These are phyloP conservation scores for Corchorus capsularis DNA, from an alignment of 345 rosid genomes.

Conservation along the genomic window DNA sequence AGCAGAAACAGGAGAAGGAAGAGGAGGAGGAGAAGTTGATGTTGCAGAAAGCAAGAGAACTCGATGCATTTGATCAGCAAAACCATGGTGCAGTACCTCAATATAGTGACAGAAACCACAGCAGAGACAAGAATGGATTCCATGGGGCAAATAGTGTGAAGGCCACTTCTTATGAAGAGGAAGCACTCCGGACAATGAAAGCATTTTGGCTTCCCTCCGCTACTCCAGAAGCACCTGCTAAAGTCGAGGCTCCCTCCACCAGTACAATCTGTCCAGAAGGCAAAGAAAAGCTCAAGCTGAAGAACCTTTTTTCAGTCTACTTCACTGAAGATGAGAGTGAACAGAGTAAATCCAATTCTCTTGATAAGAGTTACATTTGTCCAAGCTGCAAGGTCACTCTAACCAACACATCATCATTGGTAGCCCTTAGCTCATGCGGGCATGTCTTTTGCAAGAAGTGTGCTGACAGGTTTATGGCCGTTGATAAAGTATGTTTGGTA, in stretches of 20 bases:
- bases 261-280: constrained; percentile 87
- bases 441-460: constrained; percentile 98
- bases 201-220: constrained; percentile 99
- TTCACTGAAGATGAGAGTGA: constrained; percentile 75
- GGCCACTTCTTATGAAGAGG: constrained; percentile 84
- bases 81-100: constrained; percentile 93
- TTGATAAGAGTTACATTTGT: constrained; percentile 71
- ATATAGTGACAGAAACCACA: constrained; percentile 65
- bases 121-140: constrained; percentile 77
- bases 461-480: constrained; percentile 70
- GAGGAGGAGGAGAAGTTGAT: constrained; percentile 76
- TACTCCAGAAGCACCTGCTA: constrained; percentile 84
- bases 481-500: constrained; percentile 79
- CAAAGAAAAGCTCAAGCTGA: constrained; percentile 81
- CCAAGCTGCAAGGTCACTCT: constrained; percentile 97
- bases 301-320: constrained; percentile 73
- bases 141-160: constrained; percentile 98
- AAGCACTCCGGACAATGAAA: constrained; percentile 96
- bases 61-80: constrained; percentile 95
- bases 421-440: constrained; percentile 85
- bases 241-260: constrained; percentile 69
- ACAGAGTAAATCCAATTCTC: constrained; percentile 47
- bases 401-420: constrained; percentile 74
- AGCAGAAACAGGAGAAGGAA: constrained; percentile 77
- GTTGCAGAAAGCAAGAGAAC: constrained; percentile 77